Evolutionary conservation across 768 basidiomycete species (phyloP), one percentile per base, ranked within the genome.

Genomic region (Xerocomus brunneocitrinus): DNA sequence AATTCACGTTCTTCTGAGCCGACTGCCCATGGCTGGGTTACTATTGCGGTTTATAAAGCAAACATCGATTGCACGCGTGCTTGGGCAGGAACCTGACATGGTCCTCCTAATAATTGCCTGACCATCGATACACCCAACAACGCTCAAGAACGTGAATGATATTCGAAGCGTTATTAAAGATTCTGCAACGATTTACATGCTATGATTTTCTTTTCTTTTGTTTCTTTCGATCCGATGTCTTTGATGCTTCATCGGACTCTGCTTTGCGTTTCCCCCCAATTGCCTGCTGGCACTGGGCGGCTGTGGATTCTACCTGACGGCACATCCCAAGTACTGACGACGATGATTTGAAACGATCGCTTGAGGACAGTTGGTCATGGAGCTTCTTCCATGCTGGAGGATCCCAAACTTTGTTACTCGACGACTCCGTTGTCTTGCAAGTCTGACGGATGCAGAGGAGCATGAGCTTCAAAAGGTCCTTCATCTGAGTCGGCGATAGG

Each of bases 401-500:
- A 48, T 83, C 74, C 92, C 92, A 95, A 5, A 77, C 68, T 4
- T 65, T 58, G 10, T 63, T 57, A 3, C 67, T 62, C 14, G 67
- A 67, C 0, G 69, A 53, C 30, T 61, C 45, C 77, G 63, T 8
- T 78, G 77, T 51, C 81, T 83, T 54, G 55, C 53, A 67, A 1
- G 84, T 81, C 54, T 84, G 82, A 49, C 90, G 83, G n/a, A 84
- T 73, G 46, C 81, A 80, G 19, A 77, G 63, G 27, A 90, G 71
- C 0, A 75, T 84, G 48, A 89, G 70, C 68, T 90, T 94, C 52
- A 92, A 67, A 19, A 92, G 66, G n/a, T 89, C 87, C 70, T 91
- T 95, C 62, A 87, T 63, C 57, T 91, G 88, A 1, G 80, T 66
- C 2, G 85, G 75, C 14, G 80, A 83, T 40, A 85, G 66, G 9